Evolutionary conservation across 208 protist genomes (phyloP).

Genomic region (Balamuthia mandrillaris): DNA sequence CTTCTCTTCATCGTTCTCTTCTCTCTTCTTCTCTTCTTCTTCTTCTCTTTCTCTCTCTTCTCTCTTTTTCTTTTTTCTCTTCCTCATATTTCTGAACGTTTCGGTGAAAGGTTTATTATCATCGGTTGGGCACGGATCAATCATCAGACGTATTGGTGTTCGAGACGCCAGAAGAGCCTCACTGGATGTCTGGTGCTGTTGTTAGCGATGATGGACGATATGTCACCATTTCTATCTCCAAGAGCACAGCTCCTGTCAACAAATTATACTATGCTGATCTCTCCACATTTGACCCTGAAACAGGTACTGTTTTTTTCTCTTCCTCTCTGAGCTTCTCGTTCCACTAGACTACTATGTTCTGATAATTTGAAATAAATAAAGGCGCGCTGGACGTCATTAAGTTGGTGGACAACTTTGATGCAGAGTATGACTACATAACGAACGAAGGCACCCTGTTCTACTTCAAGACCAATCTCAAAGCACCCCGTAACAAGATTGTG

Average conservation of each 20-base stretch:
- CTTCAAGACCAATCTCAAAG: conserved; percentile 83
- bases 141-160: conserved; percentile 33
- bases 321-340: too few relatives aligned
- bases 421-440: conserved; percentile 81
- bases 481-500: conserved; percentile 82
- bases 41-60: too few relatives aligned
- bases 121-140: conserved; percentile 34
- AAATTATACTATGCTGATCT: conserved; percentile 23
- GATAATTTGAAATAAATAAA: background rate
- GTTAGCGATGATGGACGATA: conserved; percentile 27
- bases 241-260: conserved; percentile 40
- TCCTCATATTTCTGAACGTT: too few relatives aligned
- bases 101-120: conserved; percentile 56
- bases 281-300: background rate
- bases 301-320: too few relatives aligned
- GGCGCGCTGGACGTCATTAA: background rate
- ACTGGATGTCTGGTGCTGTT: background rate
- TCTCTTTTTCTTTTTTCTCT: too few relatives aligned
- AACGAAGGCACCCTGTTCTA: conserved; percentile 81
- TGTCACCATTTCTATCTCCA: background rate
- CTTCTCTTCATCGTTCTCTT: too few relatives aligned
- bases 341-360: background rate
- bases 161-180: conserved; percentile 4
- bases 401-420: conserved; percentile 73
- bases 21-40: too few relatives aligned